Percentiles rank a stretch among this genome's conserved stretches.
Evolutionary conservation across 208 protist genomes (phyloP).

Genomic region (Wallacemonas collosoma): DNA sequence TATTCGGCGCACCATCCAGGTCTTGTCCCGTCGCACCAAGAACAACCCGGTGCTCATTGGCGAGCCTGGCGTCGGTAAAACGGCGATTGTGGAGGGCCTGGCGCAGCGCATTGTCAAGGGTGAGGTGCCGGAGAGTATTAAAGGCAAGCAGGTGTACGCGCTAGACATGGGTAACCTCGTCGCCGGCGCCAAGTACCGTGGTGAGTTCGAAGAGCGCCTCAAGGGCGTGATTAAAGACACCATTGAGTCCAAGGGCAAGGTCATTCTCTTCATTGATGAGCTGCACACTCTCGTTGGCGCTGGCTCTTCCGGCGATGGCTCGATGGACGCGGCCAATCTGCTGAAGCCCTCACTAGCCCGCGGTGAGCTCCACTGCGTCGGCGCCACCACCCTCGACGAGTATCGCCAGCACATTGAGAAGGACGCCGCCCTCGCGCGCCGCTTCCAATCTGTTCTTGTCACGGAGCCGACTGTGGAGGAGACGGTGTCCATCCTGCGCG

Average conservation of each 20-base stretch:
- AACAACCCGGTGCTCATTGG: constrained; percentile 99
- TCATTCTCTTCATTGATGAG: constrained; percentile 99
- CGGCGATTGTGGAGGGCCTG: constrained; percentile 93
- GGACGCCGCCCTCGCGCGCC: constrained; percentile 97
- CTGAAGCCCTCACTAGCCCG: constrained; percentile 98
- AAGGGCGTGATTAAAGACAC: constrained; percentile 99
- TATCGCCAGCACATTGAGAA: constrained; percentile 98
- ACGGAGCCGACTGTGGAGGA: constrained; percentile 96
- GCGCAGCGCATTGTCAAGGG: constrained; percentile 93
- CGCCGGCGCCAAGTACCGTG: constrained; percentile 98
- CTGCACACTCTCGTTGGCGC: constrained; percentile 98
- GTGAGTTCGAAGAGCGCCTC: constrained; percentile 99
- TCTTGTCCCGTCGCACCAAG: constrained; percentile 98
- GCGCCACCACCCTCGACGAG: constrained; percentile 98
- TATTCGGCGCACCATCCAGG: constrained; percentile 97
- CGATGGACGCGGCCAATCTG: constrained; percentile 99
- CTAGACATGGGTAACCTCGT: constrained; percentile 99
- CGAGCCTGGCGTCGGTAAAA: constrained; percentile 95
- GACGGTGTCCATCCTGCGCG: constrained; percentile 98
- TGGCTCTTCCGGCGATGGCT: constrained; percentile 89
- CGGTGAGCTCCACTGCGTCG: constrained; percentile 96
- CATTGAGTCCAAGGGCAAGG: constrained; percentile 91
- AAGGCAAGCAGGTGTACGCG: constrained; percentile 83
- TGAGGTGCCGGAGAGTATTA: constrained; percentile 91
- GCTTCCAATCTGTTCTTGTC: constrained; percentile 98